These are phyloP conservation scores for Fusarium sambucinum DNA, from an alignment of 2,329 filamentous ascomycete genomes.

Conservation along the genomic window DNA sequence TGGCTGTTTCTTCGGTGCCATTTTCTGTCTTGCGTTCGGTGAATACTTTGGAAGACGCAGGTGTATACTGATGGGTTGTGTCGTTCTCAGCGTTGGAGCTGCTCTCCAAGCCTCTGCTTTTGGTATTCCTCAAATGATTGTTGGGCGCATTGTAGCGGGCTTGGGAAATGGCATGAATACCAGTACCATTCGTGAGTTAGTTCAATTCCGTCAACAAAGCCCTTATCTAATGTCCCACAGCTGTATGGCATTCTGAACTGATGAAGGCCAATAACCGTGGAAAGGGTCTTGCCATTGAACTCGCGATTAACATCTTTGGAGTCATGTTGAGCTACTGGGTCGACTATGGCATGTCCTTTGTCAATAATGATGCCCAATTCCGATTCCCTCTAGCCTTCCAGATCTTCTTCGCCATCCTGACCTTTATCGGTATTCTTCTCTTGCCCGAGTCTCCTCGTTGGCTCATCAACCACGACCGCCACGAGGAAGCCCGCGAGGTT, in stretches of 20 bases:
- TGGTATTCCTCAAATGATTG: constrained; percentile 58
- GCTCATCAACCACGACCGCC: constrained; percentile 55
- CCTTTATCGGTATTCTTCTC: constrained; percentile 50
- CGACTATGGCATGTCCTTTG: constrained; percentile 56
- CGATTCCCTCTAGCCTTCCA: constrained; percentile 61
- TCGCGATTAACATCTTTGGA: constrained; percentile 56
- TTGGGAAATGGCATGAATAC: constrained; percentile 63
- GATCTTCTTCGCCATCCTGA: constrained; percentile 56
- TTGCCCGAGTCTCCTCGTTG: constrained; percentile 61
- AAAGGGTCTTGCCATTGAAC: constrained; percentile 46
- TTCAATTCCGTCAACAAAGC: rapidly evolving
- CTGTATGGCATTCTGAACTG: constrained; percentile 58
- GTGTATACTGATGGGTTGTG: constrained; percentile 56
- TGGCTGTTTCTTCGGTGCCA: constrained; percentile 62
- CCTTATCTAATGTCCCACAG: constrained; percentile 17
- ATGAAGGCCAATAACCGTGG: constrained; percentile 57
- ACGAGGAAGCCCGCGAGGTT: constrained; percentile 58
- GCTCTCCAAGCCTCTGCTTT: constrained; percentile 57
- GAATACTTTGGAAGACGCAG: constrained; percentile 59
- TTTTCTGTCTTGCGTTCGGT: constrained; percentile 56
- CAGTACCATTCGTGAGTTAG: constrained; percentile 57
- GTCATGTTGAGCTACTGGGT: constrained; percentile 54
- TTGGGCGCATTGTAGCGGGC: constrained; percentile 59
- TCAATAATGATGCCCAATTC: constrained; percentile 55
- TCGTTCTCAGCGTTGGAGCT: constrained; percentile 58